Evolutionary conservation across 2,329 filamentous ascomycete genomes (phyloP).

Genomic region (Xylaria hypoxylon): DNA sequence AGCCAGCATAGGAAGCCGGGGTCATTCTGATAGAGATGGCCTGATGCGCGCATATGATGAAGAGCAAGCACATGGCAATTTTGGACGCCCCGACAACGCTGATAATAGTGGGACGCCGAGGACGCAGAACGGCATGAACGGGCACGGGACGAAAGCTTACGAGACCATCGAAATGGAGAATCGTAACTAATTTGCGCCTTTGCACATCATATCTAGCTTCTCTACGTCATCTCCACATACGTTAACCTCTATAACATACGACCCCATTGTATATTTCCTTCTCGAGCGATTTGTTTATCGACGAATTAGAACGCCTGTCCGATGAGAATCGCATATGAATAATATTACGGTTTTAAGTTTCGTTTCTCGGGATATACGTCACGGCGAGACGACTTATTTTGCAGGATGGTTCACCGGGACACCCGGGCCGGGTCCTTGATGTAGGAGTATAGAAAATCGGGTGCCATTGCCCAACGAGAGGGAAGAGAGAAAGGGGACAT

Average conservation of each 20-base stretch:
- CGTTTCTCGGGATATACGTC: constrained; percentile 36
- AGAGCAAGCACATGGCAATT: constrained; percentile 74
- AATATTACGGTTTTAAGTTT: constrained; percentile 46
- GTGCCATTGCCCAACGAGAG: constrained; percentile 12
- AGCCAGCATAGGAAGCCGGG: constrained; percentile 71
- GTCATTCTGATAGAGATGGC: constrained; percentile 78
- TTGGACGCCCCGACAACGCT: constrained; percentile 82
- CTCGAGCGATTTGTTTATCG: constrained; percentile 37
- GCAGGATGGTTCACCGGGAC: constrained; percentile 32
- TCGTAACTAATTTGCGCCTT: constrained; percentile 53
- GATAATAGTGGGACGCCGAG: constrained; percentile 67
- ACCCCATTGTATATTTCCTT: constrained; percentile 50
- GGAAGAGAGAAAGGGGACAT: constrained; percentile 23
- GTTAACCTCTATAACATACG: constrained; percentile 33
- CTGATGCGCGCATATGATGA: constrained; percentile 92
- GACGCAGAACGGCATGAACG: constrained; percentile 56
- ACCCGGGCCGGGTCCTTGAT: constrained; percentile 9
- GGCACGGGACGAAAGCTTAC: constrained; percentile 55
- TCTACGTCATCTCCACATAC: constrained; percentile 22
- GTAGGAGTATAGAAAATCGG: constrained; percentile 39
- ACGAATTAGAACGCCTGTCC: constrained; percentile 40
- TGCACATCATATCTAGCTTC: constrained; percentile 26
- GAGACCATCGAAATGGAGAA: constrained; percentile 64
- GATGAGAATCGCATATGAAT: constrained; percentile 44
- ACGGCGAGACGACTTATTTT: constrained; percentile 25